Base-by-base conservation (phyloP, 2,329 filamentous ascomycete genomes). In the Verticillium alfalfae region DNA sequence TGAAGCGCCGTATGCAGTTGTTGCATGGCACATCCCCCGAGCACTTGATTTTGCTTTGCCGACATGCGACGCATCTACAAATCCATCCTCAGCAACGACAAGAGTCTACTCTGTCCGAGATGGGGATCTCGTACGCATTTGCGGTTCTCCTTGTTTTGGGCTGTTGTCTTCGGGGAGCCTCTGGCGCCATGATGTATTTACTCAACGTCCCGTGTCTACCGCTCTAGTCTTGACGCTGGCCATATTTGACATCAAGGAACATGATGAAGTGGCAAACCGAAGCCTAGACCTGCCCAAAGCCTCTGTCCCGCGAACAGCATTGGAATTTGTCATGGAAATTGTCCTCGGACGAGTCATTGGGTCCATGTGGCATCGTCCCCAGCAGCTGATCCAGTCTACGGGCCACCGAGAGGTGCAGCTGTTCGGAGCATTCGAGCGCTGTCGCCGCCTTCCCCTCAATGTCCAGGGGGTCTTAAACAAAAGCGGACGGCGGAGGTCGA, bases 1-100 rank as follows among this genome's bases (percentile, higher is more conserved):
- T 60, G 41, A 71, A 71, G 34, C 72, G 71, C 60, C 71, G 71
- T 34, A 68, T 70, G 57, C 72, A 74, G 7, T 70, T 72, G 9
- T 70, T 70, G 54, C 72, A 74, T 0, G 72, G 72, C 22, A 72
- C 68, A 1, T 67, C 69, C 0, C 72, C 72, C 0, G 70, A 73
- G 10, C 72, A 74, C 60, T 74, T 74, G 57, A 73, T 73, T 62
- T 74, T 74, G 54, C 73, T 71, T 38, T 69, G 69, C 6, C 72
- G 70, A 55, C 72, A 74, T n/a, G 61, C 58, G 34, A 60, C 61
- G 61, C 63, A 65, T 45, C 61, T 64, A 22, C 16, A 31, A 12
- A 12, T 8, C 5, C n/a, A 10, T 18, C 22, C 3, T 52, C 45
- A 52, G 45, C 4, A 5, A 26, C 13, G 26, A 31, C 26, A 5